Percentiles rank a stretch among this genome's conserved stretches.
phyloP scores from a whole-genome alignment of 139 green algal genomes.

The Coelastrella sp. region DNA sequence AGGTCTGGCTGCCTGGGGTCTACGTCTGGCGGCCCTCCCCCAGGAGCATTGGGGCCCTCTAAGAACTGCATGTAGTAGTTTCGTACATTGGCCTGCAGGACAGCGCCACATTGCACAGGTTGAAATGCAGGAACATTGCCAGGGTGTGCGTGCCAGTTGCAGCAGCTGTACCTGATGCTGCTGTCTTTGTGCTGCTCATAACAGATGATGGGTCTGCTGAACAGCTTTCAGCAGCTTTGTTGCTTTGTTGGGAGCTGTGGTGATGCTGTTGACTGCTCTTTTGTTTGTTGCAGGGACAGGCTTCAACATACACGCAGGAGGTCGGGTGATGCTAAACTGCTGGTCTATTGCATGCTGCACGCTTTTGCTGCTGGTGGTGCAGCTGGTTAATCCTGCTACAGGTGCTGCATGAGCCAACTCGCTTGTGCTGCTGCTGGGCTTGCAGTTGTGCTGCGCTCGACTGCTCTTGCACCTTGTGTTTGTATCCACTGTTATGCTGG shows the following conservation, averaged over 20 bases:
- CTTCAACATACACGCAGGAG: neutral
- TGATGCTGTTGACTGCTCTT: too few relatives aligned
- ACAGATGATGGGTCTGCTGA: neutral
- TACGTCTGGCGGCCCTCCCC: neutral
- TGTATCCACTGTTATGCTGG: constrained; percentile 96
- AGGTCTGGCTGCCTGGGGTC: constrained; percentile 39
- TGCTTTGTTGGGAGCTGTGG: too few relatives aligned
- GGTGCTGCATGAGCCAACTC: neutral
- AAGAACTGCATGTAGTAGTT: constrained; percentile 96
- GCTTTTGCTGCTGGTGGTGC: neutral
- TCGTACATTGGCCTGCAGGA: constrained; percentile 88
- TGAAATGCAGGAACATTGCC: neutral
- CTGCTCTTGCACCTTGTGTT: constrained; percentile 86
- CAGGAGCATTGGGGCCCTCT: constrained; percentile 53
- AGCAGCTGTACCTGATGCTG: neutral
- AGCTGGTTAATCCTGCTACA: neutral
- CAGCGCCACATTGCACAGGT: neutral
- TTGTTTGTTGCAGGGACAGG: too few relatives aligned
- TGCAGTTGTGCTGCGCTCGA: neutral
- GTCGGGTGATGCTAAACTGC: neutral
- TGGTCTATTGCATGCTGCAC: neutral
- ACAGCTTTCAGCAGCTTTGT: neutral
- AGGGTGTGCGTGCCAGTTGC: neutral
- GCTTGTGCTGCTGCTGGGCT: neutral
- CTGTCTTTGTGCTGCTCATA: neutral